Evolutionary conservation across 2,329 filamentous ascomycete species (phyloP), one percentile per base, ranked within the genome.

Genomic region (Taxawa tesnikishii): DNA sequence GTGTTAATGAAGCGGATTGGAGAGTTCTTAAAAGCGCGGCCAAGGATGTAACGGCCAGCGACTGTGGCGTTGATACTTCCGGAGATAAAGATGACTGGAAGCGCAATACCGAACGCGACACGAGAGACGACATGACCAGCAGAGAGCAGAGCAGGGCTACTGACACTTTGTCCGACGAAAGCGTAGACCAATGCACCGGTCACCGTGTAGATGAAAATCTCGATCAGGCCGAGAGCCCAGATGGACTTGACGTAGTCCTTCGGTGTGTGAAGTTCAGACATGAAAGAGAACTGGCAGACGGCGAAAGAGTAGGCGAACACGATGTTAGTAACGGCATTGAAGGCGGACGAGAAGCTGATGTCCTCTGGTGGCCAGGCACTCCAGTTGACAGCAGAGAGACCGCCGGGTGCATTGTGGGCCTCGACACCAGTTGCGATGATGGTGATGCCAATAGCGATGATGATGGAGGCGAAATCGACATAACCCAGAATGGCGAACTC

Each of bases 81-180:
- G 0, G 77, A 75, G 36, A 84, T 74, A 38, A 83, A 65, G 38
- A 83, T 83, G 33, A 80, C 82, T 5, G 78, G 79, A 3, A 81
- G 63, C 0, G 79, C 79, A 38, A 83, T 60, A 19, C 76, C 79
- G 55, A 76, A 83, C 9, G 77, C 75, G 8, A 78, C 57, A 47
- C 80, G 80, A 14, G 68, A 63, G 28, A 82, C 55, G 0, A 65
- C 46, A 2, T 50, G 50, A 3, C 65, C 63, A 6, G 76, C 70
- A 0, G 75, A 79, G 6, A 74, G 71, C 2, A 84, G 63, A 0
- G 79, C 79, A 0, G 79, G 79, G 2, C 72, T 75, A 2, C 65
- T 61, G 2, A 83, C 75, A 7, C 62, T 53, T 1, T 61, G 56
- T 1, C 79, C 79, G 4, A 70, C 72, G 44, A 68, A 83, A 36